Base-by-base conservation (phyloP, 2,329 filamentous ascomycete species). In the Penicillium sp. region DNA sequence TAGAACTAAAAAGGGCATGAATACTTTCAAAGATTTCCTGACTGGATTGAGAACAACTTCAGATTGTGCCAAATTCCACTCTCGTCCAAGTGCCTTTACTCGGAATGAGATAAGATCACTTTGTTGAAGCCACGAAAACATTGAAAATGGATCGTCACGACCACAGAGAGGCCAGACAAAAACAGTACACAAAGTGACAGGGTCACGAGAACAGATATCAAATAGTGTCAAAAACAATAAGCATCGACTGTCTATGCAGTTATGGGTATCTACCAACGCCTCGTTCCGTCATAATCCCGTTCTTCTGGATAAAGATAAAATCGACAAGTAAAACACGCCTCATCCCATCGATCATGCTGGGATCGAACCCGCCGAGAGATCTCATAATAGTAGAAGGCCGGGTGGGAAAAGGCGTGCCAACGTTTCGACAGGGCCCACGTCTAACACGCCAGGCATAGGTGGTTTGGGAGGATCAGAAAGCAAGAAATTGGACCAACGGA, bases 221-320 rank as follows among this genome's bases (percentile, higher is more conserved):
- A 24, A 34, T 35, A 26, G 41, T 34, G 29, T 44, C 54, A 59
- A 53, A 54, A 54, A 56, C 29, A 32, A 32, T 7, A 55, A 60
- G 53, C 46, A 60, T 61, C 52, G 54, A 57, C 57, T 58, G 56
- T 54, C 61, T 62, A 64, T 64, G 61, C 58, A 61, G 59, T 62
- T 60, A 62, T 66, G 67, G 68, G 68, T 70, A 70, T 70, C 66
- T 70, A 66, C 62, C 64, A 69, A 70, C 65, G 66, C 67, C 66
- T 67, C 64, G 62, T 67, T 65, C 68, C 67, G 51, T 67, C 65
- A 61, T 69, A 59, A 64, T 66, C 65, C 65, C 58, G 54, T 64
- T 55, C 60, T 42, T 32, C 29, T 58, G 48, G 55, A 43, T 51
- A 51, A 53, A 42, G 52, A 58, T 53, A 63, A 51, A 52, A 57